Evolutionary conservation across 495 filamentous ascomycete species (phyloP), one percentile per base, ranked within the genome.

Genomic region (Penicillium paxilli): DNA sequence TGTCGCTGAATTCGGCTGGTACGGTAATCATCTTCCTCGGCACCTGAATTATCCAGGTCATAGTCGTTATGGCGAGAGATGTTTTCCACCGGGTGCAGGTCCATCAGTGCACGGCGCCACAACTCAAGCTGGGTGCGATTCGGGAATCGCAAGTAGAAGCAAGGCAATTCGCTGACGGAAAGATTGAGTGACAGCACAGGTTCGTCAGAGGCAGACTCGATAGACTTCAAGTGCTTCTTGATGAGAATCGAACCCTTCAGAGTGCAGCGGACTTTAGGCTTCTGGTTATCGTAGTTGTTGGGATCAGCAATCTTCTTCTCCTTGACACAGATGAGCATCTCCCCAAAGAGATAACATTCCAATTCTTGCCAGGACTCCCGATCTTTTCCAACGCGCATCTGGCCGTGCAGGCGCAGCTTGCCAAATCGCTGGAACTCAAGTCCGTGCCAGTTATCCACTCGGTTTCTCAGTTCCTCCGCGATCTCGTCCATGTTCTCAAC

Each of bases 321-420:
- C 72, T 97, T 99, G 54, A 98, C 91, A 67, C 94, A 99, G 58
- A 99, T 99, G 47, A 99, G 91, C 94, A 99, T 99, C 71, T 98
- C 94, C 3, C 87, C 89, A 65, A 98, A 99, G 19, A 99, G 81
- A 72, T 90, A 99, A 68, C 95, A 99, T 68, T 98, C 92, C 48
- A 99, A 72, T 65, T 99, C 95, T 75, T 99, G 94, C 94, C 94
- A 99, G 11, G 94, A 92, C 59, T 94, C 82, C 57, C 91, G 91
- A 68, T 99, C 94, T 62, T 98, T 99, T 58, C 95, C 94, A 19
- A 99, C 94, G 49, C 88, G 86, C 57, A 98, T 87, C 14, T 89
- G 92, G 40, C 92, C 94, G 63, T 96, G 92, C 33, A 98, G 75
- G 28, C 91, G 87, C 58, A 99, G 83, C 64, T 96, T 96, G 57